These are phyloP conservation scores for Pseudogymnoascus sp. DNA, from an alignment of 2,329 filamentous ascomycete species.

Conservation along the genomic window DNA sequence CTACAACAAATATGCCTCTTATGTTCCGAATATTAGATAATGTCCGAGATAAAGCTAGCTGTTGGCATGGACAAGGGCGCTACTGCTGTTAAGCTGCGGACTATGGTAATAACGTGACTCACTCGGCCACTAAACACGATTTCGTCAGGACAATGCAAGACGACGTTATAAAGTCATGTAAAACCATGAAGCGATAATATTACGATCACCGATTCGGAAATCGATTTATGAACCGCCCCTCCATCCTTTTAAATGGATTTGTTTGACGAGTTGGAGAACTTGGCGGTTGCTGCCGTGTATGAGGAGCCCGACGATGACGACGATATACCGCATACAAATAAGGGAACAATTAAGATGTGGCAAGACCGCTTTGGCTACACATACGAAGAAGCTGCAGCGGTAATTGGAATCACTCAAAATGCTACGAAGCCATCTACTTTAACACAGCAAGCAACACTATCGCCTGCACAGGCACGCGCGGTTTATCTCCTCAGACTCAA, in stretches of 20 bases:
- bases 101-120: background rate
- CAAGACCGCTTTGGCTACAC: constrained; percentile 21
- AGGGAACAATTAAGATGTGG: constrained; percentile 4
- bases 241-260: constrained; percentile 19
- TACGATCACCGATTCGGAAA: background rate
- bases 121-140: background rate
- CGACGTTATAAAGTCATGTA: background rate
- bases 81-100: background rate
- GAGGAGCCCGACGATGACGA: constrained; percentile 18
- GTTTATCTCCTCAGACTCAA: constrained; percentile 25
- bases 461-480: constrained; percentile 4
- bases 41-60: background rate
- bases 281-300: constrained; percentile 21
- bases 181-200: background rate
- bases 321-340: background rate
- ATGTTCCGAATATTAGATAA: background rate
- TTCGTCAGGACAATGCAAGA: background rate
- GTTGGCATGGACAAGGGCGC: background rate
- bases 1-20: background rate
- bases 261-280: constrained; percentile 22
- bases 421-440: background rate
- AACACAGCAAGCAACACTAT: background rate
- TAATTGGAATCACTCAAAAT: background rate
- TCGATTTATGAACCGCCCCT: background rate
- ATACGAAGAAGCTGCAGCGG: constrained; percentile 30